A percentile compares a stretch with the other conserved stretches of the same genome.
Conservation (phyloP, 805 yeast genomes). For the Saccharomycopsis selenospora region DNA sequence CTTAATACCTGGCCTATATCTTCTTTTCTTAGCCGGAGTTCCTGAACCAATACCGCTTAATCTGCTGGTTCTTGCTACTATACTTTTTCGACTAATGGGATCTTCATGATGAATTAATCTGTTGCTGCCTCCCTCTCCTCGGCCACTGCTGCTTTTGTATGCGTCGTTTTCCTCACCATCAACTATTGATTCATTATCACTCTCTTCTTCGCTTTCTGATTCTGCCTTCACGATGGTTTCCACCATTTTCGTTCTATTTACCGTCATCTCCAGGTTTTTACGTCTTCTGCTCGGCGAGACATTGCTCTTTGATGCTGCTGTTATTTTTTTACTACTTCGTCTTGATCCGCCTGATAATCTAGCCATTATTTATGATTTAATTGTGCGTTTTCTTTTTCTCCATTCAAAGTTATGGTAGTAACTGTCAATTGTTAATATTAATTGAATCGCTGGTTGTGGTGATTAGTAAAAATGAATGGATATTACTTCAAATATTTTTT, state of each 20-base stretch:
- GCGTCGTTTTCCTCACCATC: not conserved
- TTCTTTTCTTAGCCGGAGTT: constrained; percentile 28
- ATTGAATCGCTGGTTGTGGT: no score
- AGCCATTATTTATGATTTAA: no score
- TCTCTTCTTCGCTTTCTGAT: constrained; percentile 2
- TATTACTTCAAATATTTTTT: no score
- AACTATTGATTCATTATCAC: not conserved
- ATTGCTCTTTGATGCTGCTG: not conserved
- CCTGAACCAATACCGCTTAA: constrained; percentile 29
- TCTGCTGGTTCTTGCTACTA: not conserved
- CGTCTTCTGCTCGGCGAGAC: constrained; percentile 3
- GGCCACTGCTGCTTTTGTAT: not conserved
- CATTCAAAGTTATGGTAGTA: no score
- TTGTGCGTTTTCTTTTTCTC: no score
- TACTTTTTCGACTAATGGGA: constrained; percentile 7
- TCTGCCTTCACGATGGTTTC: constrained; percentile 6
- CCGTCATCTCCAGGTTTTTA: not conserved
- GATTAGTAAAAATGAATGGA: no score
- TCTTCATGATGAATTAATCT: constrained; percentile 16
- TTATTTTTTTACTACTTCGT: not conserved
- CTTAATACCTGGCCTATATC: constrained; percentile 55
- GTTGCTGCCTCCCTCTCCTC: constrained; percentile 3
- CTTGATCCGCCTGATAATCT: constrained; percentile 5
- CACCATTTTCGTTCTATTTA: not conserved
- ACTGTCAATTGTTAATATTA: no score